These are phyloP conservation scores for Elaphomyces granulatus DNA, from an alignment of 495 filamentous ascomycete species.

Conservation along the genomic window DNA sequence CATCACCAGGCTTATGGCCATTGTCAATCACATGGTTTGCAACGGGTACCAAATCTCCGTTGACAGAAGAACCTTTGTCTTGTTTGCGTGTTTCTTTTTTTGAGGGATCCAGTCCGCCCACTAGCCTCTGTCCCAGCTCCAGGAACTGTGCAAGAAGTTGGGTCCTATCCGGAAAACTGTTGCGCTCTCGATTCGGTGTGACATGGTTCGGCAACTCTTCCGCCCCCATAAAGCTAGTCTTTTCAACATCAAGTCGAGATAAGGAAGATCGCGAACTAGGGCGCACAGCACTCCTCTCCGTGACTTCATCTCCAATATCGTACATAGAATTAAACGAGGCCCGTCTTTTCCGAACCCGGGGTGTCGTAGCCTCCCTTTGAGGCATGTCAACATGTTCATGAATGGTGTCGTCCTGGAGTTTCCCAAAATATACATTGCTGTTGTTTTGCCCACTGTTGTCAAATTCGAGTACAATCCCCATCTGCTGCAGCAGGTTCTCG, in stretches of 20 bases:
- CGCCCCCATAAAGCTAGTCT: slow-evolving; percentile 18
- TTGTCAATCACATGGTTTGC: slow-evolving; percentile 11
- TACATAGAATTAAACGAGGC: slow-evolving; percentile 44
- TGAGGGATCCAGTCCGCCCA: slow-evolving; percentile 22
- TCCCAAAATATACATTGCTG: neutral
- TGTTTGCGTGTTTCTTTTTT: slow-evolving; percentile 6
- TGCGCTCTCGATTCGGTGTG: slow-evolving; percentile 3
- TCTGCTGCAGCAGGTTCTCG: slow-evolving; percentile 43
- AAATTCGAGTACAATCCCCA: slow-evolving; percentile 55
- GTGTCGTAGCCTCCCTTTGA: slow-evolving; percentile 12
- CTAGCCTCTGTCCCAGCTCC: slow-evolving; percentile 28
- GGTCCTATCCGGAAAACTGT: slow-evolving; percentile 27
- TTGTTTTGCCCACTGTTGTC: slow-evolving; percentile 21
- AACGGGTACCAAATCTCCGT: slow-evolving; percentile 3
- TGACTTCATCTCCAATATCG: slow-evolving; percentile 38
- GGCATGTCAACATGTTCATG: slow-evolving; percentile 11
- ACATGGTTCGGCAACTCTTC: slow-evolving; percentile 21
- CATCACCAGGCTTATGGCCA: slow-evolving; percentile 8
- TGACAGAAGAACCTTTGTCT: neutral
- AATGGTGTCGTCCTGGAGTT: neutral
- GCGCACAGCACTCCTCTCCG: slow-evolving; percentile 24
- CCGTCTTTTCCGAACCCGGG: slow-evolving; percentile 29
- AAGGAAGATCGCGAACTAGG: slow-evolving; percentile 35
- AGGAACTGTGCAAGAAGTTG: slow-evolving; percentile 32
- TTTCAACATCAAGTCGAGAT: slow-evolving; percentile 29